A percentile compares a stretch with the other conserved stretches of the same genome.
These are phyloP conservation scores for Cercospora beticola DNA, from an alignment of 2,329 filamentous ascomycete genomes.

Conservation along the genomic window DNA sequence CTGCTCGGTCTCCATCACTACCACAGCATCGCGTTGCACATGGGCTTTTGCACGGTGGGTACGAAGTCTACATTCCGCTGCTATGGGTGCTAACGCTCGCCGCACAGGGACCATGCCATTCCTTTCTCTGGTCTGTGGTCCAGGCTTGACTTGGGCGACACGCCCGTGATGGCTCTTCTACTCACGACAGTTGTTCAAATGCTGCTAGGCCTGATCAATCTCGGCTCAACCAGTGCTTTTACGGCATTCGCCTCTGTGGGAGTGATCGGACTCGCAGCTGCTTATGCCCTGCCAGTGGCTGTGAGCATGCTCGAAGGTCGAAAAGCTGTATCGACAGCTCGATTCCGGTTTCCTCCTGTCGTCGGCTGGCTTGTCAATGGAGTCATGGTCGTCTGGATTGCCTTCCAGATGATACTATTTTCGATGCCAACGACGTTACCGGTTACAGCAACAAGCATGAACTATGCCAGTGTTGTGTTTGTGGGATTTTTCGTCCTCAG, in stretches of 20 bases:
- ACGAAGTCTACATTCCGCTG: slow-evolving; percentile 6
- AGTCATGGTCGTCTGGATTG: slow-evolving; percentile 32
- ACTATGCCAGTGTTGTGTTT: slow-evolving; percentile 59
- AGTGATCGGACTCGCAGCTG: slow-evolving; percentile 57
- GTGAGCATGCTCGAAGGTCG: slow-evolving; percentile 41
- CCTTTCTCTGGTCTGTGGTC: slow-evolving; percentile 43
- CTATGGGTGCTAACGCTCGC: not conserved
- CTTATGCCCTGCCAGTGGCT: slow-evolving; percentile 57
- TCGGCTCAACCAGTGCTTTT: slow-evolving; percentile 51
- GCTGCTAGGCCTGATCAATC: slow-evolving; percentile 52
- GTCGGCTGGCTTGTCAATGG: slow-evolving; percentile 33
- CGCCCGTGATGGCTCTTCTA: slow-evolving; percentile 46
- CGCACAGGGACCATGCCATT: slow-evolving; percentile 42
- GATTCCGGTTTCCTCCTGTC: slow-evolving; percentile 34
- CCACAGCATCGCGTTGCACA: slow-evolving; percentile 50
- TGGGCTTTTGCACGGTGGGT: slow-evolving; percentile 44
- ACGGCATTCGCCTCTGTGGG: slow-evolving; percentile 55
- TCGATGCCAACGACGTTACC: slow-evolving; percentile 55
- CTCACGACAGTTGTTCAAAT: slow-evolving; percentile 50
- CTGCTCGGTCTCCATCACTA: slow-evolving; percentile 55
- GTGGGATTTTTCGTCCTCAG: slow-evolving; percentile 45
- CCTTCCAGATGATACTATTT: slow-evolving; percentile 46
- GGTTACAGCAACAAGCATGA: slow-evolving; percentile 54
- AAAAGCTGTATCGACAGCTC: slow-evolving; percentile 19
- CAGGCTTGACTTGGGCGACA: slow-evolving; percentile 40